Evolutionary conservation across 345 rosid genomes (phyloP), one percentile per base, ranked within the genome.

Genomic region (Lepidium aucheri): DNA sequence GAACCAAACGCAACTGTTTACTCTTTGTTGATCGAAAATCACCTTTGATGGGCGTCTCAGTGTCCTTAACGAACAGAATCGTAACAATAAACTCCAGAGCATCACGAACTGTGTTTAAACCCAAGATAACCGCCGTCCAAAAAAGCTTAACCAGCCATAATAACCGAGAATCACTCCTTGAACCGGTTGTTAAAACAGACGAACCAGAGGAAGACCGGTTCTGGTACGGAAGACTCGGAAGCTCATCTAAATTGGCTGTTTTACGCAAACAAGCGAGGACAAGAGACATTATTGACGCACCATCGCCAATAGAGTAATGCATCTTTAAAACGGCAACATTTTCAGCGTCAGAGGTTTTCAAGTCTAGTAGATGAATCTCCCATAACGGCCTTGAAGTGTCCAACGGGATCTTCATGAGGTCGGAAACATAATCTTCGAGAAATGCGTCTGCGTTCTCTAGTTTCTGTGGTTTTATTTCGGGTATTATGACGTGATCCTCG

Each of bases 361-460:
- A 50, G 53, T 88, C 83, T 1, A 88, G 82, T 44, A 89, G 24
- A 70, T 86, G 96, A 32, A 89, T 41, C 53, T 89, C 90, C 92
- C 96, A 89, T 14, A 84, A 60, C 4, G 90, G 96, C 38, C 77
- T 80, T 1, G 87, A 77, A 24, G 38, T 3, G 73, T 86, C 88
- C 58, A 89, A 12, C 0, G 88, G 82, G 3, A 57, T 58, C 42
- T 72, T 73, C 18, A 85, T 79, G 17, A 83, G 73, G 52, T 82
- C 63, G 1, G 92, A 80, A 24, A 82, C 53, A 72, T 89, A 84
- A 56, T 86, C 83, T 46, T 83, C 90, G 1, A 89, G 68, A 16
- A 80, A 84, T 38, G 67, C 63, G 56, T 82, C 80, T 1, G 88
- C 72, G 6, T 67, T 75, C 24, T 73, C 83, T 78, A 76, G 68